Conservation (phyloP, 2,329 filamentous ascomycete genomes). For the Arachnopeziza araneosa region DNA sequence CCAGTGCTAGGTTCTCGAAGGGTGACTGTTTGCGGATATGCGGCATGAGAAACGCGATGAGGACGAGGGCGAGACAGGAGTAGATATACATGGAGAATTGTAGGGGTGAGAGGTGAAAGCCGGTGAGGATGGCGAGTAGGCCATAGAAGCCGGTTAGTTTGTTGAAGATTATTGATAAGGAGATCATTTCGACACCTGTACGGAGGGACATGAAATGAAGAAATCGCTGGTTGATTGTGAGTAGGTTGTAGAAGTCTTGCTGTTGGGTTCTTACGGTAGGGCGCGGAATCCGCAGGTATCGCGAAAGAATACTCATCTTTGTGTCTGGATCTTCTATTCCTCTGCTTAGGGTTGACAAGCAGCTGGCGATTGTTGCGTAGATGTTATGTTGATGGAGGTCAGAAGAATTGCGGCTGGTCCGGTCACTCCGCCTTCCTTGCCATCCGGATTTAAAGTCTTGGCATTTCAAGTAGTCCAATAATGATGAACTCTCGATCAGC, state of each 20-base stretch:
- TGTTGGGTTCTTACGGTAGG: slow-evolving; percentile 25
- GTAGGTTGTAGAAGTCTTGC: neutral
- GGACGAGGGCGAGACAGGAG: slow-evolving; percentile 64
- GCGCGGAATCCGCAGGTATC: slow-evolving; percentile 28
- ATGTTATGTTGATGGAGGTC: slow-evolving; percentile 1
- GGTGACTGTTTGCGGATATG: slow-evolving; percentile 75
- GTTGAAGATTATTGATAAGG: slow-evolving; percentile 79
- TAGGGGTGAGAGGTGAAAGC: slow-evolving; percentile 73
- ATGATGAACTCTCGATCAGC: no score
- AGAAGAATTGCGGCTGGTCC: neutral
- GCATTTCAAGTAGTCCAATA: neutral
- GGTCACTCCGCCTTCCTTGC: neutral
- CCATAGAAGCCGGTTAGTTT: slow-evolving; percentile 90
- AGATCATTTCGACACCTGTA: slow-evolving; percentile 80
- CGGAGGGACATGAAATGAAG: slow-evolving; percentile 81
- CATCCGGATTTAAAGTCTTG: neutral
- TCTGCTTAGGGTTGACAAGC: neutral
- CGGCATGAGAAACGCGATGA: slow-evolving; percentile 66
- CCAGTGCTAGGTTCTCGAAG: slow-evolving; percentile 73
- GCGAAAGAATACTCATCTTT: slow-evolving; percentile 24
- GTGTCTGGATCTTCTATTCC: neutral
- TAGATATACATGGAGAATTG: slow-evolving; percentile 92
- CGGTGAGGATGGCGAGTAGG: slow-evolving; percentile 81
- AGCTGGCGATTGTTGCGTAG: neutral
- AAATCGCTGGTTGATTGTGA: slow-evolving; percentile 59